These are phyloP conservation scores for Syzygium jambos DNA, from an alignment of 345 rosid genomes.

Conservation along the genomic window DNA sequence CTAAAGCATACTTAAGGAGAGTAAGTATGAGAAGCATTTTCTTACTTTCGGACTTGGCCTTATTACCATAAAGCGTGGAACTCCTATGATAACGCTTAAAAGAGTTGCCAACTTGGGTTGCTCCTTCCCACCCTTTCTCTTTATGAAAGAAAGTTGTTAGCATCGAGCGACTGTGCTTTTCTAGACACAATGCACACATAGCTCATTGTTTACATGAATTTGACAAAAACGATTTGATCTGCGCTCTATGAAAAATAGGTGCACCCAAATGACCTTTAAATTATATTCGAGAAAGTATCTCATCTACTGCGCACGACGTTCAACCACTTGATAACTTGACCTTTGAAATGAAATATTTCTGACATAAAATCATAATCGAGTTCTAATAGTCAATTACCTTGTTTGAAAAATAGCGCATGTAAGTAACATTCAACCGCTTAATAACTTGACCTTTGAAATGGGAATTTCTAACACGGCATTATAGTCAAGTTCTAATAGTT, in stretches of 20 bases:
- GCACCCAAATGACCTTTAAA: background rate
- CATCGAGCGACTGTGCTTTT: background rate
- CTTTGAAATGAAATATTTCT: background rate
- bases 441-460: background rate
- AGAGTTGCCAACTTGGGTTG: background rate
- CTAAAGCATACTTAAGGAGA: background rate
- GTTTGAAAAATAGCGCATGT: too few species aligned
- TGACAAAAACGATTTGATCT: background rate
- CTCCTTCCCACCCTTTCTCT: background rate
- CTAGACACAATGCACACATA: background rate
- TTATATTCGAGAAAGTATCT: background rate
- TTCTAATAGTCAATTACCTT: background rate
- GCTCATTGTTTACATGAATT: background rate
- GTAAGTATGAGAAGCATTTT: background rate
- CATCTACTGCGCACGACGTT: background rate
- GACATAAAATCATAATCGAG: background rate
- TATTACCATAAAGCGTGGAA: background rate
- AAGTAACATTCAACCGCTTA: background rate
- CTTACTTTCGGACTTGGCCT: background rate
- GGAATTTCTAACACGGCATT: background rate
- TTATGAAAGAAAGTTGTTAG: background rate
- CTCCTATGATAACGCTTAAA: background rate
- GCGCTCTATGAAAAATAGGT: background rate
- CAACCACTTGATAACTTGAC: background rate
- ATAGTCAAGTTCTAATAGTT: background rate